Conservation (phyloP, 2,329 filamentous ascomycete genomes). For the Lasiodiplodia citricola region DNA sequence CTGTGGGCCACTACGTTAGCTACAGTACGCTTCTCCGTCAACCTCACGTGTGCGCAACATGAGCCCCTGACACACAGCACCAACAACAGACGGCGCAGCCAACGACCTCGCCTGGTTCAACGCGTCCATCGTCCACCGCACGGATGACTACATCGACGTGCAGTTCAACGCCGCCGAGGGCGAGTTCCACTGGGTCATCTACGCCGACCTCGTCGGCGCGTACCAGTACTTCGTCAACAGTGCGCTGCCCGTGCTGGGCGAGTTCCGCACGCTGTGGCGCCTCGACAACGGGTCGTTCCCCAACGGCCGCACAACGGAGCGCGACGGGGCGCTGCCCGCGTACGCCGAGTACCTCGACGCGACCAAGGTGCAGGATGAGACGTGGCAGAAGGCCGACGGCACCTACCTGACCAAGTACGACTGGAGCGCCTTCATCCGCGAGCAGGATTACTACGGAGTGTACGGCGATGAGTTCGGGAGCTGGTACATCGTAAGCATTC, state of each 20-base stretch:
- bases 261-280: conserved; percentile 58
- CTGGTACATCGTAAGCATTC: conserved; percentile 52
- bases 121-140: conserved; percentile 42
- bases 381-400: conserved; percentile 56
- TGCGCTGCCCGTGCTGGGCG: conserved; percentile 54
- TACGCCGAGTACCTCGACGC: conserved; percentile 50
- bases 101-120: conserved; percentile 56
- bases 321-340: conserved; percentile 53
- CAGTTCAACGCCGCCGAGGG: conserved; percentile 54
- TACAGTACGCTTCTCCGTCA: conserved; percentile 43
- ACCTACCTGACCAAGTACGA: conserved; percentile 61
- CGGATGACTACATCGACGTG: conserved; percentile 55
- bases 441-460: conserved; percentile 55
- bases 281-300: conserved; percentile 57
- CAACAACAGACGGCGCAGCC: conserved; percentile 50
- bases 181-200: conserved; percentile 60
- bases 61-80: neutral
- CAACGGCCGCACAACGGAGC: conserved; percentile 52
- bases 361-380: conserved; percentile 61
- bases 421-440: conserved; percentile 48
- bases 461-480: conserved; percentile 57
- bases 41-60: neutral
- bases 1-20: conserved; percentile 52
- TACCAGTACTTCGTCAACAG: conserved; percentile 62
- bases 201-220: conserved; percentile 56